phyloP scores from a whole-genome alignment of 345 rosid species.

The Eucalyptus shirleyi region DNA sequence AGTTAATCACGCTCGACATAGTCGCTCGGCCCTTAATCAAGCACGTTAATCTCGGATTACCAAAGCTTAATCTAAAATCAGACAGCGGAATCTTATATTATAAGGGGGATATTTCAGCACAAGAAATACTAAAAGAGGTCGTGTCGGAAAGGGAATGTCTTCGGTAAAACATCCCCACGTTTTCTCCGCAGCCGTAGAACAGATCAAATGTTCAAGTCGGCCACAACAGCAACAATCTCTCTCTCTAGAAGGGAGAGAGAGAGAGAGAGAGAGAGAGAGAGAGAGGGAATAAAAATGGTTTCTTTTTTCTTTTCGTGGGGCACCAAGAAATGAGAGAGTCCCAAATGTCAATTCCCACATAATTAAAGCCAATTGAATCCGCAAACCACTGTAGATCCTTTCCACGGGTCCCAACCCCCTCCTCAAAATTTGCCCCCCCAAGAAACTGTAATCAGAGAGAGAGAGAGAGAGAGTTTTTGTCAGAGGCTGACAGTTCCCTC shows the following conservation, averaged over 20 bases:
- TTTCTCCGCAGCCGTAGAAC: not conserved
- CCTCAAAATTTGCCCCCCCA: not conserved
- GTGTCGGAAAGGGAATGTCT: not conserved
- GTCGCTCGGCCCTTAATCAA: not conserved
- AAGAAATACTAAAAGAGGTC: not conserved
- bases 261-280: not conserved
- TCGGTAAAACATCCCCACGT: not conserved
- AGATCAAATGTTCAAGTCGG: not conserved
- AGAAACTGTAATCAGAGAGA: not conserved
- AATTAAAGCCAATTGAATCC: not conserved
- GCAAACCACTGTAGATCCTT: not conserved
- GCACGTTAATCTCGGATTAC: not conserved
- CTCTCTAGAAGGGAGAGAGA: not conserved
- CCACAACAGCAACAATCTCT: not conserved
- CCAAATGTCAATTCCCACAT: conserved; percentile 2
- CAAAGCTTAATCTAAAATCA: not conserved
- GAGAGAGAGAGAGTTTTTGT: not conserved
- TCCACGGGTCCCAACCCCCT: not conserved
- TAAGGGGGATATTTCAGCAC: not conserved
- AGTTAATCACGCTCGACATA: not conserved
- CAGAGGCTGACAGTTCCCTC: not conserved
- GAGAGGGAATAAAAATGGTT: not conserved
- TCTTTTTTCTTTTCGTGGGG: not conserved
- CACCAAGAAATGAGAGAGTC: not conserved
- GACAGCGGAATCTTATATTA: not conserved